Evolutionary conservation across 768 basidiomycete species (phyloP), one percentile per base, ranked within the genome.

Genomic region (Holtermanniella nyarrowii): DNA sequence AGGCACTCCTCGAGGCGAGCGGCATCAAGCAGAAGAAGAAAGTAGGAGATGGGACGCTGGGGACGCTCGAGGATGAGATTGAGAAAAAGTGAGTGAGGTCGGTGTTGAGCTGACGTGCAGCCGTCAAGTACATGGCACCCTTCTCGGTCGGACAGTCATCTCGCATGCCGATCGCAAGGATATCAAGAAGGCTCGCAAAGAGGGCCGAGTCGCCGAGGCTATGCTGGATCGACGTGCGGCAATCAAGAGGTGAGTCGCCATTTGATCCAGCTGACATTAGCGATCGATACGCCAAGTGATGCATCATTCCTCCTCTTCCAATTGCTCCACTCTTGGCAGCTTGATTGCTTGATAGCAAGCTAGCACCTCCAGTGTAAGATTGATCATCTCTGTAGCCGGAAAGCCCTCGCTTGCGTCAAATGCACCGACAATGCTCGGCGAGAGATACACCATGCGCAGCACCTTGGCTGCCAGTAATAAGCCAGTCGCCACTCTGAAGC

Each of bases 221-320:
- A 71, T 71, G 67, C 50, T 71, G 53, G 69, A 71, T 51, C 48
- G 68, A 31, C 51, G 69, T 46, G 64, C 65, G 20, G 66, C 66
- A 25, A 51, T 69, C 51, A 71, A 71, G 52, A 68, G 66, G 66
- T 68, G 26, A 46, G 61, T 61, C 22, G 2, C 21, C 14, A 18
- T 13, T 24, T 5, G 13, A 43, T 21, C 22, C 5, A 40, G 41
- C n/a, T 42, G 10, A 23, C 20, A 18, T 26, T 40, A 67, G 65
- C 48, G 65, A 67, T 61, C 65, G 65, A 40, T 67, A 67, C 55
- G 65, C 65, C 42, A 67, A 67, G 50, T 67, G 52, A 52, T 11
- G 24, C 4, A 26, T 21, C 10, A 44, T 44, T 37, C 31, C 16
- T 37, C 31, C 10, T 37, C 31, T 16, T 7, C 31, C 10, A 16